Conservation (phyloP, 2,329 filamentous ascomycete genomes). For the Hymenoscyphus occultus region DNA sequence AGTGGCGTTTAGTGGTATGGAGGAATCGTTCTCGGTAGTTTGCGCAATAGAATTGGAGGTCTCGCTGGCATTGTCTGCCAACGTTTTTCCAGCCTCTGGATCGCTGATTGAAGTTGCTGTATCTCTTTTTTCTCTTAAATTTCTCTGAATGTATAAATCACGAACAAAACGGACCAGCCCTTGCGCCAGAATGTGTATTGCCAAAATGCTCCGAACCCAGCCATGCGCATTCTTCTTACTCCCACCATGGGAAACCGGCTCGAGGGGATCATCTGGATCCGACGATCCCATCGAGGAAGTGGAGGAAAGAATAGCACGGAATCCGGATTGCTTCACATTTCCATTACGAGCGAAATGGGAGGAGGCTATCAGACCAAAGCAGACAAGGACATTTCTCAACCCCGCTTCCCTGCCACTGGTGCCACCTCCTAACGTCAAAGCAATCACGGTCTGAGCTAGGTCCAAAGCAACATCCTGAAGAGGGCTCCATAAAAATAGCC, state of each 20-base stretch:
- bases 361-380: constrained; percentile 60
- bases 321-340: constrained; percentile 29
- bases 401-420: constrained; percentile 66
- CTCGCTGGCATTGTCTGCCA: constrained; percentile 52
- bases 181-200: constrained; percentile 73
- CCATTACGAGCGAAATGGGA: constrained; percentile 33
- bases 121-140: constrained; percentile 51
- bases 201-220: constrained; percentile 66
- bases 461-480: constrained; percentile 87
- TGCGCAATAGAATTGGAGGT: constrained; percentile 23
- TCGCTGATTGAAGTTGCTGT: constrained; percentile 51
- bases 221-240: constrained; percentile 59
- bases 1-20: constrained; percentile 23
- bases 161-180: constrained; percentile 69
- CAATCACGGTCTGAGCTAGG: constrained; percentile 88
- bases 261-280: constrained; percentile 47
- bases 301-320: constrained; percentile 31
- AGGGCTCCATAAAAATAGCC: constrained; percentile 84
- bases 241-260: constrained; percentile 43
- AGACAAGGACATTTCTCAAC: constrained; percentile 69
- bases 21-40: constrained; percentile 28
- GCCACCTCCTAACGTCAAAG: constrained; percentile 83
- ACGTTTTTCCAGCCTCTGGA: constrained; percentile 58
- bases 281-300: constrained; percentile 27
- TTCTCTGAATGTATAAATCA: constrained; percentile 59